Evolutionary conservation across 2,329 filamentous ascomycete species (phyloP).

Genomic region (Verticillium longisporum): DNA sequence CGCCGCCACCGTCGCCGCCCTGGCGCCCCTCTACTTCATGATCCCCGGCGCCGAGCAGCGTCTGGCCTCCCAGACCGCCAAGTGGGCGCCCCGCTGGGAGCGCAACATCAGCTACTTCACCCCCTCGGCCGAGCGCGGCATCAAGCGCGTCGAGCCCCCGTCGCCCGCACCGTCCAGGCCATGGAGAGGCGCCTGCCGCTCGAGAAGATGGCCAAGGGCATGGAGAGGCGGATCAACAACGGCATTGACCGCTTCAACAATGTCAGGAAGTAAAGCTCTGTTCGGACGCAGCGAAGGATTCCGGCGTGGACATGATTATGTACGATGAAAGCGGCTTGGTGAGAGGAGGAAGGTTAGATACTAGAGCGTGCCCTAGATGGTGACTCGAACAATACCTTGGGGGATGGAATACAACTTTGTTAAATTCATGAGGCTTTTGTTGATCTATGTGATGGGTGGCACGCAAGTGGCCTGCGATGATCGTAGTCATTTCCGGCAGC

Average conservation of each 20-base stretch:
- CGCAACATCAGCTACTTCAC: slow-evolving; percentile 48
- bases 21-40: slow-evolving; percentile 51
- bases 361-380: not conserved
- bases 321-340: not conserved
- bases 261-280: not conserved
- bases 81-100: slow-evolving; percentile 56
- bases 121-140: slow-evolving; percentile 36
- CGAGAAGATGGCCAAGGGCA: slow-evolving; percentile 40
- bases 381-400: not conserved
- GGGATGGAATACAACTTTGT: not conserved
- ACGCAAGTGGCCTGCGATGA: no score
- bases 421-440: not conserved
- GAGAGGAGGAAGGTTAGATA: not conserved
- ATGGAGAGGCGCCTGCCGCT: slow-evolving; percentile 42
- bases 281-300: no score
- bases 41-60: slow-evolving; percentile 50
- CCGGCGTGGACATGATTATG: not conserved
- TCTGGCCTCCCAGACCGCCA: slow-evolving; percentile 44
- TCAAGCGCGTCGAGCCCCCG: slow-evolving; percentile 46
- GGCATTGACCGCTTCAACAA: not conserved
- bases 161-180: slow-evolving; percentile 35
- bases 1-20: slow-evolving; percentile 43
- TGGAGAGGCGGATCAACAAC: slow-evolving; percentile 36
- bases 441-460: not conserved
- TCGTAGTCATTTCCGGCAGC: no score